Conservation (phyloP, 441 rosid species). For the Daphne laureola region DNA sequence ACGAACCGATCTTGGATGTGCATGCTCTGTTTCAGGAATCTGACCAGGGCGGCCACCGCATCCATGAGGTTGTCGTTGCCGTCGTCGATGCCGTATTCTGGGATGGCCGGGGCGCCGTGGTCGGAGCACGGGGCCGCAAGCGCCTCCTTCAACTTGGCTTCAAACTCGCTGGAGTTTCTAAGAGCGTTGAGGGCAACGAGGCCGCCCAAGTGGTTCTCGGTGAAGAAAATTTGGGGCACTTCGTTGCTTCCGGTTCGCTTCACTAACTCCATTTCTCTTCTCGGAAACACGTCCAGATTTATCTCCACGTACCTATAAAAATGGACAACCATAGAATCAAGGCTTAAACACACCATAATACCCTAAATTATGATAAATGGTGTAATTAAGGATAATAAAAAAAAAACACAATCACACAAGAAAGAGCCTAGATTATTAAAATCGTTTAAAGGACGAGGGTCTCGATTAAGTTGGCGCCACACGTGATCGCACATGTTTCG, state of each 20-base stretch:
- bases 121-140: slow-evolving; percentile 32
- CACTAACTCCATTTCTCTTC: slow-evolving; percentile 53
- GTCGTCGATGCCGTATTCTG: slow-evolving; percentile 63
- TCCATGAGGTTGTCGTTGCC: slow-evolving; percentile 36
- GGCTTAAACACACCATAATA: too few relatives aligned
- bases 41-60: slow-evolving; percentile 39
- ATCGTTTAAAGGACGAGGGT: too few relatives aligned
- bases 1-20: slow-evolving; percentile 74
- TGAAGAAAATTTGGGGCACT: slow-evolving; percentile 85
- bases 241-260: slow-evolving; percentile 50
- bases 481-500: too few relatives aligned
- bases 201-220: slow-evolving; percentile 73
- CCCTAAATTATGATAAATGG: too few relatives aligned
- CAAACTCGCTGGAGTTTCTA: slow-evolving; percentile 64
- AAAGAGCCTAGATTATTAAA: too few relatives aligned
- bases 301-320: slow-evolving; percentile 44
- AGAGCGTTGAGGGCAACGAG: slow-evolving; percentile 68
- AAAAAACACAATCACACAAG: too few relatives aligned
- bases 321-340: too few relatives aligned
- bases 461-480: too few relatives aligned
- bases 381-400: too few relatives aligned
- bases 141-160: slow-evolving; percentile 45
- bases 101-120: slow-evolving; percentile 51
- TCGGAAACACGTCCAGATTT: slow-evolving; percentile 68
- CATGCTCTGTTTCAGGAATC: slow-evolving; percentile 52